These are phyloP conservation scores for Nicotiana undulata DNA, from an alignment of 257 asterid species.

Conservation along the genomic window DNA sequence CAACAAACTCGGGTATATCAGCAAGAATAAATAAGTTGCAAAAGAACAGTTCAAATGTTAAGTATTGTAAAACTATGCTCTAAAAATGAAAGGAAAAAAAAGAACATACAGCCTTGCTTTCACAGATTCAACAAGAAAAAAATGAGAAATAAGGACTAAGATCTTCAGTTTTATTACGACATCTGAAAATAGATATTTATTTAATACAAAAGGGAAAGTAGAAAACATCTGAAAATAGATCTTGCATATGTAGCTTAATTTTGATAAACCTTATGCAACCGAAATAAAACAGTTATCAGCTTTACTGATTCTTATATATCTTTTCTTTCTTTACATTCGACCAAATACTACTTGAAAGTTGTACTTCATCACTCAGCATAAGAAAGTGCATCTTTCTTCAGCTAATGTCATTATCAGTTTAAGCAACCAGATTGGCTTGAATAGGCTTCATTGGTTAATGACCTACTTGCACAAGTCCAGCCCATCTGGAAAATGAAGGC, in stretches of 20 bases:
- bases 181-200: background rate
- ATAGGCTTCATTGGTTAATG: background rate
- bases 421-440: background rate
- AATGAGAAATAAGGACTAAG: background rate
- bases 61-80: background rate
- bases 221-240: background rate
- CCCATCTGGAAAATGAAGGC: background rate
- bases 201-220: too few species aligned
- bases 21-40: background rate
- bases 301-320: background rate
- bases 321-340: background rate
- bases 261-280: background rate
- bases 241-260: background rate
- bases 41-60: background rate
- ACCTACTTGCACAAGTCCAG: background rate
- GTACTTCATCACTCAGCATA: background rate
- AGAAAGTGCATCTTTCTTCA: background rate
- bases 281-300: background rate
- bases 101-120: background rate
- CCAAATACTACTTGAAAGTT: background rate
- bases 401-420: background rate
- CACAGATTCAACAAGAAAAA: background rate
- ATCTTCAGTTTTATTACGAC: background rate
- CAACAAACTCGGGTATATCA: background rate
- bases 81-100: background rate